These are phyloP conservation scores for Blastobotrys robertii DNA, from an alignment of 805 yeast genomes.

Conservation along the genomic window DNA sequence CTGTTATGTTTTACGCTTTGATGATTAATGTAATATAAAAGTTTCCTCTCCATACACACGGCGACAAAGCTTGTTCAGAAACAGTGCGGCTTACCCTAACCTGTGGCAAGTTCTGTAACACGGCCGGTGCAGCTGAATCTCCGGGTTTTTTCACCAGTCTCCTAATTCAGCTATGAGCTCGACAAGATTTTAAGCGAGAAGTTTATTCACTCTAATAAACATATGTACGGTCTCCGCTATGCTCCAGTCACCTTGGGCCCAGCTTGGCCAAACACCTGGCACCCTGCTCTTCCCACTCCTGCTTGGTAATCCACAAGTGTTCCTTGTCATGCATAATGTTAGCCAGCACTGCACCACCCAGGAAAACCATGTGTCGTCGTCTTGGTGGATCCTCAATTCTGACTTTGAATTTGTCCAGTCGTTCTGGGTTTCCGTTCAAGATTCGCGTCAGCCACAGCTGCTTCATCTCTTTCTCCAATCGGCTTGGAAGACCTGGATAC, in stretches of 20 bases:
- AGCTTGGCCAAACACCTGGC: slow-evolving; percentile 73
- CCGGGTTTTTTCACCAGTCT: too few species aligned
- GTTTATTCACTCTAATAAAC: not conserved
- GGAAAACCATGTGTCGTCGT: slow-evolving; percentile 97
- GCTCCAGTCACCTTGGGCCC: slow-evolving; percentile 66
- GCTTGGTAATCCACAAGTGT: slow-evolving; percentile 94
- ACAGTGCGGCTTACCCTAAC: too few species aligned
- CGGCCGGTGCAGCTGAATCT: too few species aligned
- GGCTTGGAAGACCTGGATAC: slow-evolving; percentile 97
- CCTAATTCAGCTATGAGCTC: too few species aligned
- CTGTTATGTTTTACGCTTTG: too few species aligned
- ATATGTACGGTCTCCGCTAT: not conserved
- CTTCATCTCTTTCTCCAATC: slow-evolving; percentile 91
- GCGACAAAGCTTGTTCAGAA: too few species aligned
- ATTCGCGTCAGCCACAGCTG: slow-evolving; percentile 92
- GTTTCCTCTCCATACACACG: too few species aligned
- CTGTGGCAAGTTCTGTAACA: too few species aligned
- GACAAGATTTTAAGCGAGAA: not conserved
- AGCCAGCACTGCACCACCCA: slow-evolving; percentile 97
- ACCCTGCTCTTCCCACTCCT: slow-evolving; percentile 98
- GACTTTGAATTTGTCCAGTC: slow-evolving; percentile 81
- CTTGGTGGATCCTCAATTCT: slow-evolving; percentile 98
- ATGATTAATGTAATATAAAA: not conserved
- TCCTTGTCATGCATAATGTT: slow-evolving; percentile 97
- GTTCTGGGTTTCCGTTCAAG: slow-evolving; percentile 72